phyloP scores from a whole-genome alignment of 1,284 basidiomycete genomes.

The Naganishia liquefaciens region DNA sequence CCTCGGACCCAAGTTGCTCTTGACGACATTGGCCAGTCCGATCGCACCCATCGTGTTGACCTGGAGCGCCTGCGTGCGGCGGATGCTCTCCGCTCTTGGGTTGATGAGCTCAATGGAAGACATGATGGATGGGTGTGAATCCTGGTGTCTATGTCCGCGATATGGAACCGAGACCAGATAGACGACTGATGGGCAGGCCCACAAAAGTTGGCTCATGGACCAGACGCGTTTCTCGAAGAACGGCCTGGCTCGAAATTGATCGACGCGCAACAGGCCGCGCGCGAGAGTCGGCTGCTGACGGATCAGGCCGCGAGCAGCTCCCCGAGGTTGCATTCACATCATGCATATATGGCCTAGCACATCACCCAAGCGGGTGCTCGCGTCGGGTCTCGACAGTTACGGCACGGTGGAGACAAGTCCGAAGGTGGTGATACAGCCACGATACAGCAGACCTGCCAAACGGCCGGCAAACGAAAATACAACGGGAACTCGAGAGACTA shows the following conservation, averaged over 20 bases:
- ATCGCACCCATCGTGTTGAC: slow-evolving; percentile 78
- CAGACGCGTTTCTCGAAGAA: slow-evolving; percentile 26
- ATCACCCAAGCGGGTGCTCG: not conserved
- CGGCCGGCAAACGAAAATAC: too few relatives aligned
- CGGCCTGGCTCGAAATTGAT: not conserved
- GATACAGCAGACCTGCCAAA: too few relatives aligned
- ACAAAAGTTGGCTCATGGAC: slow-evolving; percentile 13
- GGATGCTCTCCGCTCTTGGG: slow-evolving; percentile 91
- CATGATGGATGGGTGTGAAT: slow-evolving; percentile 7
- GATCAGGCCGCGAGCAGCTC: too few relatives aligned
- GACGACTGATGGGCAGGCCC: not conserved
- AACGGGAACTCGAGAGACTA: too few relatives aligned
- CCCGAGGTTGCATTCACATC: too few relatives aligned
- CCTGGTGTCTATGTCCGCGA: not conserved
- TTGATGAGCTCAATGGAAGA: slow-evolving; percentile 82
- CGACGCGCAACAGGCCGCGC: slow-evolving; percentile 17
- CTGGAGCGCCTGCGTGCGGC: slow-evolving; percentile 88
- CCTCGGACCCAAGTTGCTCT: slow-evolving; percentile 90
- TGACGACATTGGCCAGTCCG: slow-evolving; percentile 95
- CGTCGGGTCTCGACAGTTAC: not conserved
- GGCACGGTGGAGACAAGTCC: too few relatives aligned
- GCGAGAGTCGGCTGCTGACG: not conserved
- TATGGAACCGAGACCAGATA: not conserved
- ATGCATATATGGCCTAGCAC: not conserved
- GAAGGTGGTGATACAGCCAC: too few relatives aligned